These are phyloP conservation scores for Leishmania turanica DNA, from an alignment of 208 protist species.

Conservation along the genomic window DNA sequence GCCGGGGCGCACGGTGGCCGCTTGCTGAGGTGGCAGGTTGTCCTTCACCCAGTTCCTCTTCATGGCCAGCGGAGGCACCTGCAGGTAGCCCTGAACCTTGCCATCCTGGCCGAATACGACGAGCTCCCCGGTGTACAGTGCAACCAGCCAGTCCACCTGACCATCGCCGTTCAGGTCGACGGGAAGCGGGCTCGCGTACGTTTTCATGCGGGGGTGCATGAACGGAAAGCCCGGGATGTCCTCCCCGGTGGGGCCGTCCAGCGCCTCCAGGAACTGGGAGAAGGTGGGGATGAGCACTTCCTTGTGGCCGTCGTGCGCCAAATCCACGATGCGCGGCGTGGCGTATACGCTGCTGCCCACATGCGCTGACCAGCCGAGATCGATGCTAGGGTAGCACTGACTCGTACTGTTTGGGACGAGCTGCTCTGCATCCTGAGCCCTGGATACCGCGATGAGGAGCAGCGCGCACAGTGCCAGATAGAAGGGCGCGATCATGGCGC, in stretches of 20 bases:
- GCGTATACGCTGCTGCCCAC: constrained; percentile 80
- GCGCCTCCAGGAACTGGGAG: constrained; percentile 73
- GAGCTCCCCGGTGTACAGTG: constrained; percentile 88
- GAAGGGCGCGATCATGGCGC: not conserved
- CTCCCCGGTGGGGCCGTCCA: constrained; percentile 52
- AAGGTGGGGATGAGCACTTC: constrained; percentile 85
- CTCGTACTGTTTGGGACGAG: constrained; percentile 18
- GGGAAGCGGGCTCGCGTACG: constrained; percentile 79
- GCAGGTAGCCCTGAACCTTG: constrained; percentile 47
- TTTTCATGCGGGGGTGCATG: constrained; percentile 71
- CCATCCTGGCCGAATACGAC: constrained; percentile 78
- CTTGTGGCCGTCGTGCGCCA: constrained; percentile 78
- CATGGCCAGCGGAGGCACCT: constrained; percentile 78
- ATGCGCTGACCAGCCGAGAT: constrained; percentile 78
- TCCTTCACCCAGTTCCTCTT: constrained; percentile 78
- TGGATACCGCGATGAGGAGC: not conserved
- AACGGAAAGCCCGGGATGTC: constrained; percentile 86
- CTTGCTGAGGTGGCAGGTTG: constrained; percentile 12
- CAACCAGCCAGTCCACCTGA: constrained; percentile 80
- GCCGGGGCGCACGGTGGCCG: constrained; percentile 25
- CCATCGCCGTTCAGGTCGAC: constrained; percentile 88
- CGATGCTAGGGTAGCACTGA: constrained; percentile 49
- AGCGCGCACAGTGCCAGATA: constrained; percentile 2
- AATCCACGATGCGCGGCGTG: constrained; percentile 81
- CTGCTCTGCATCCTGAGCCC: not conserved